These are phyloP conservation scores for Calonectria honghensis DNA, from an alignment of 2,329 filamentous ascomycete genomes.

Conservation along the genomic window DNA sequence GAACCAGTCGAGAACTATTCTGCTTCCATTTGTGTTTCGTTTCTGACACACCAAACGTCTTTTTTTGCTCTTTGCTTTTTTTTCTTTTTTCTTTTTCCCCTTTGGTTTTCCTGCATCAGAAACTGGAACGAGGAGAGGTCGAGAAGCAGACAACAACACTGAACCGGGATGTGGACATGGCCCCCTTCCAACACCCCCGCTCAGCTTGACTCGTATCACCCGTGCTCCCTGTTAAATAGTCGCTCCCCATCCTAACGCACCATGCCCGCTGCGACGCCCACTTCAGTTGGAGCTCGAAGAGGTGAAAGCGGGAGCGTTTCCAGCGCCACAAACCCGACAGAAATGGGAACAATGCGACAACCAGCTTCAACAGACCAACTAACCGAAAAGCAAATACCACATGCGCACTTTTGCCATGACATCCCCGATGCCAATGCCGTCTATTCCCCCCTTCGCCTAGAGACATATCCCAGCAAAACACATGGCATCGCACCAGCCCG, in stretches of 20 bases:
- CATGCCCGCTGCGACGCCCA: neutral
- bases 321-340: neutral
- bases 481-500: constrained; percentile 30
- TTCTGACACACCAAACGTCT: neutral
- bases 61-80: neutral
- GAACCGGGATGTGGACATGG: neutral
- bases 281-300: neutral
- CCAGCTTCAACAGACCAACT: neutral
- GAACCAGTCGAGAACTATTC: constrained; percentile 16
- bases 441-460: neutral
- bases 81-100: neutral
- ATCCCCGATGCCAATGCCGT: neutral
- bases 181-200: neutral
- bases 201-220: constrained; percentile 19
- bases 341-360: neutral
- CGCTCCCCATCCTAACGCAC: neutral
- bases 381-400: neutral
- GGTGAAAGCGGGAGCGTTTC: neutral
- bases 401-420: neutral
- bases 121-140: neutral
- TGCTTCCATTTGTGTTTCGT: neutral
- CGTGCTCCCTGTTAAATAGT: neutral
- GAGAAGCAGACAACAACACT: neutral
- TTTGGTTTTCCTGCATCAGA: neutral
- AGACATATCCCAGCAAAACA: constrained; percentile 7